Percentiles rank a stretch among this genome's conserved stretches.
These are phyloP conservation scores for Lithohypha guttulata DNA, from an alignment of 2,329 filamentous ascomycete species.

Conservation along the genomic window DNA sequence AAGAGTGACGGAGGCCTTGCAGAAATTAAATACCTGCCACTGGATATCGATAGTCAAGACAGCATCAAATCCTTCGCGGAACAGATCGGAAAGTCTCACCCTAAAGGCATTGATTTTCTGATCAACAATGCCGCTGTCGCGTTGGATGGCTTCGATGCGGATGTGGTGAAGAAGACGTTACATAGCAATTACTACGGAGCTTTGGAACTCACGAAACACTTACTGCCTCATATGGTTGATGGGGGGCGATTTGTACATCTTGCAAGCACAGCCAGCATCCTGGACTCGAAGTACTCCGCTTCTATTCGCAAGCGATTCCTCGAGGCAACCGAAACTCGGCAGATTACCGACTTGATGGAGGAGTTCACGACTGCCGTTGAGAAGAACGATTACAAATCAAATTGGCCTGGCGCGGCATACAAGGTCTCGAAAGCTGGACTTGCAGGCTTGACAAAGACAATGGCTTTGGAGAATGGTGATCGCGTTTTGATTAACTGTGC, in stretches of 20 bases:
- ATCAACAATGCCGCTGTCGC: constrained; percentile 46
- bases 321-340: constrained; percentile 28
- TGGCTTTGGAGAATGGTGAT: constrained; percentile 28
- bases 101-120: constrained; percentile 41
- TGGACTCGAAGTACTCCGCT: constrained; percentile 37
- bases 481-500: constrained; percentile 31
- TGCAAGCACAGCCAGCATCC: constrained; percentile 34
- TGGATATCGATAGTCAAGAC: constrained; percentile 39
- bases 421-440: constrained; percentile 37
- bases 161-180: constrained; percentile 40
- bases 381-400: constrained; percentile 34
- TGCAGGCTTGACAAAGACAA: constrained; percentile 31
- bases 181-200: constrained; percentile 45
- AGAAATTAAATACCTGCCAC: constrained; percentile 37
- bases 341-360: constrained; percentile 40
- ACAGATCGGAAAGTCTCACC: constrained; percentile 35
- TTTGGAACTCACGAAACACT: constrained; percentile 33
- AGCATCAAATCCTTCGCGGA: constrained; percentile 36
- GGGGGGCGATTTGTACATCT: constrained; percentile 42
- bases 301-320: constrained; percentile 35
- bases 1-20: constrained; percentile 32
- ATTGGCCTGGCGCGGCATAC: constrained; percentile 43
- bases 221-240: constrained; percentile 38
- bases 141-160: constrained; percentile 36
- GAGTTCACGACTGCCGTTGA: constrained; percentile 38